Base-by-base conservation (phyloP, 2,329 filamentous ascomycete species). In the Cercospora janseana region DNA sequence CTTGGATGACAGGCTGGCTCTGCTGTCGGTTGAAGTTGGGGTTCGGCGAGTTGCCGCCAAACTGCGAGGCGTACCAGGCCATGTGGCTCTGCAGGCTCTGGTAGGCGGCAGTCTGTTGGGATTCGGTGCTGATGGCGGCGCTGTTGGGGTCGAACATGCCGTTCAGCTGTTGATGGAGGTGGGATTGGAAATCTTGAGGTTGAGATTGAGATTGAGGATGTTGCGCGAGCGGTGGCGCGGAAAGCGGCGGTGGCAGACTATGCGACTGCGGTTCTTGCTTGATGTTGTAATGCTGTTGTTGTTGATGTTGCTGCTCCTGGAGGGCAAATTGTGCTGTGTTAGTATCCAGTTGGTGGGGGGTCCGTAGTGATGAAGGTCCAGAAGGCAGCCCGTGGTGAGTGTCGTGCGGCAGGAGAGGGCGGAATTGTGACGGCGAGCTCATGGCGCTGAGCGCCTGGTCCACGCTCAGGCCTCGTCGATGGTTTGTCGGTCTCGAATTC, bases 191-290 rank as follows among this genome's bases (percentile, higher is more conserved):
- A 59, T 69, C 64, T 56, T 70, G 59, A 51, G 61, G 53, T 46
- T 43, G 66, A 48, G 34, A 40, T 27, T 42, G 38, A 45, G 60
- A 51, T 45, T 32, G 66, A 48, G 38, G 45, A 27, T 31, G 31
- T 40, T 70, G 59, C 46, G 57, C 51, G 42, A 54, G 55, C 34
- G 51, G 37, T 46, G 51, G 54, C 45, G 54, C 46, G 51, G 49
- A 58, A 46, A 46, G 40, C 80, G 86, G 85, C 82, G 86, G 86
- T 82, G 81, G 81, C 80, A 83, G 80, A 80, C 82, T 82, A 78
- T 90, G 87, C 84, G 88, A 83, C 82, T 92, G 88, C 83, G 86
- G 80, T 87, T 88, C 87, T 85, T 85, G 86, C 84, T 41, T 42
- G 35, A 42, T 42, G 35, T 20, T 49, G 75, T 82, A 79, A 80